Percentiles rank a stretch among this genome's conserved stretches.
phyloP scores from a whole-genome alignment of 1,284 basidiomycete species.

The Ceratobasidium sp. region DNA sequence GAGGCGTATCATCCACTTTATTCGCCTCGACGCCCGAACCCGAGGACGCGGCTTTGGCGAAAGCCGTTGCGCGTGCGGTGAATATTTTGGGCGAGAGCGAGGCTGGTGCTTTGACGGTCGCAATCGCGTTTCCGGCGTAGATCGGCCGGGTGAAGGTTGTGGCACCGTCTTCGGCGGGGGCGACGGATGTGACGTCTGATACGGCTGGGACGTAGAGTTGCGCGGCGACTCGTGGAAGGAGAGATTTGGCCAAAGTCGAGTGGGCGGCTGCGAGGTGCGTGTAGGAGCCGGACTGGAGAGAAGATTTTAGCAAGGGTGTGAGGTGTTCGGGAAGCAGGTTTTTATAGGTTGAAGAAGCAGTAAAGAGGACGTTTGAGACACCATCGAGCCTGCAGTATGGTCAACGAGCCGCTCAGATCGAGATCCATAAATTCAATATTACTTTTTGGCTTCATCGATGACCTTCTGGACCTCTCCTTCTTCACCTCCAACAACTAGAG shows the following conservation, averaged over 20 bases:
- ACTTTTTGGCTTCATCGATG: conserved; percentile 87
- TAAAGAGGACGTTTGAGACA: conserved; percentile 63
- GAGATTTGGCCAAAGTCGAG: conserved; percentile 79
- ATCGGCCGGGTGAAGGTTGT: conserved; percentile 93
- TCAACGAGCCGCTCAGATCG: not conserved
- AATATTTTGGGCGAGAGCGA: conserved; percentile 90
- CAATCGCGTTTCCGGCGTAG: conserved; percentile 98
- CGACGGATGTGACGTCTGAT: conserved; percentile 90
- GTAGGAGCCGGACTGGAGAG: conserved; percentile 65
- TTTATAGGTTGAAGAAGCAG: conserved; percentile 65
- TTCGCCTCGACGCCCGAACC: conserved; percentile 64
- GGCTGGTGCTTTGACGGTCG: conserved; percentile 86
- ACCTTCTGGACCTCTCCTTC: conserved; percentile 78
- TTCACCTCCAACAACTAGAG: conserved; percentile 81
- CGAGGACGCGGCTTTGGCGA: conserved; percentile 75
- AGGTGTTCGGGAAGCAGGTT: conserved; percentile 64
- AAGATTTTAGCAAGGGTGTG: conserved; percentile 62
- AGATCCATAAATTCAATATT: conserved; percentile 49
- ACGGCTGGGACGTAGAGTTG: conserved; percentile 87
- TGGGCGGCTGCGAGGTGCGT: conserved; percentile 93
- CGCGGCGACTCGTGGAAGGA: conserved; percentile 91
- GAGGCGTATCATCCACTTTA: conserved; percentile 75
- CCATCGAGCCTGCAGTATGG: conserved; percentile 63
- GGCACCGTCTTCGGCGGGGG: conserved; percentile 72
- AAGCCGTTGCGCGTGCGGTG: conserved; percentile 95